Base-by-base conservation (phyloP, 352 stramenopile genomes). In the Elongisporangium anandrum region DNA sequence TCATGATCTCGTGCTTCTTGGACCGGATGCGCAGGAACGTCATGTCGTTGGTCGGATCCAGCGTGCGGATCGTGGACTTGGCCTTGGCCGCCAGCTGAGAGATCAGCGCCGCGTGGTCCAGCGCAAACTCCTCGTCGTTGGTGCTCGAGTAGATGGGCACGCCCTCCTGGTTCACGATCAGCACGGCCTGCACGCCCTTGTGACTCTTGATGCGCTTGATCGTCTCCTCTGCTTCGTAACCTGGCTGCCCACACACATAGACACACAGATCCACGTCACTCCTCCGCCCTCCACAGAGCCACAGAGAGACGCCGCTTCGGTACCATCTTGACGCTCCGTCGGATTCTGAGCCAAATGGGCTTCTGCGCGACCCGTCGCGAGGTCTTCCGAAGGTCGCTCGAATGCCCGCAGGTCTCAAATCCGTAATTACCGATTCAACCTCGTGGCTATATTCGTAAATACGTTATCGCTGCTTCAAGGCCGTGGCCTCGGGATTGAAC, bases 1-100 rank as follows among this genome's bases (percentile, higher is more conserved):
- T 94, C 85, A 98, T 95, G 57, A 98, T 96, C 79, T 98, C 94
- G 68, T 97, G 80, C 67, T 97, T 94, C 69, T 96, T 95, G 52
- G 89, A 97, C 64, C 94, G 87, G 68, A 98, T 94, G 45, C 92
- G 77, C 34, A 98, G 67, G 70, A 98, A 98, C 50, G 88, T 97
- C 63, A 98, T 88, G 66, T 96, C 90, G 69, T 97, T 94, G n/a
- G 74, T 93, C 54, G 93, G 85, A 58, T 97, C 90, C 24, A 98
- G 71, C 50, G 83, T 97, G 56, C 89, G 83, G 59, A 98, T 96
- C 24, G 92, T 96, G 26, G 78, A 88, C 65, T 94, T 92, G 54
- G 89, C 90, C 66, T 97, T 97, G 56, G 87, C 89, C 19, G 86
- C 87, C 45, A 98, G 75, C 71, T 96, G 87, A 21, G 85, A 92